Percentiles rank a stretch among this genome's conserved stretches.
Evolutionary conservation across 148 eudicot genomes (phyloP).

Genomic region (Limonium bicolor): DNA sequence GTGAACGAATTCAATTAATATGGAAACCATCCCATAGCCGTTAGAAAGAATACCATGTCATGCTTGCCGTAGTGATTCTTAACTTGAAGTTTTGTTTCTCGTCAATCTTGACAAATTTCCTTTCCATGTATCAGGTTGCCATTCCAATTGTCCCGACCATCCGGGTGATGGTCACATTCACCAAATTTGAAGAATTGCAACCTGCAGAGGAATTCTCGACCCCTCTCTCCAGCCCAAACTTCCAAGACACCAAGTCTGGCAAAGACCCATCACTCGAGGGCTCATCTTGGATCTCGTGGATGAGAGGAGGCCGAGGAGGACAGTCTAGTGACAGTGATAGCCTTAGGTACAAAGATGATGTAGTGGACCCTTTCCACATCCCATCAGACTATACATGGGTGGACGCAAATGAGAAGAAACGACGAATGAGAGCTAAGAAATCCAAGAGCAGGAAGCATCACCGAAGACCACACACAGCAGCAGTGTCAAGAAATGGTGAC

Average conservation of each 20-base stretch:
- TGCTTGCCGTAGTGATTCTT: background rate
- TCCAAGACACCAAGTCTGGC: conserved; percentile 12
- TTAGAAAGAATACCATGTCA: background rate
- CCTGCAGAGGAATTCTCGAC: conserved; percentile 72
- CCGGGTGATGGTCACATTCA: conserved; percentile 70
- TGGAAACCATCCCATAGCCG: background rate
- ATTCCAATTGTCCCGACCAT: conserved; percentile 86
- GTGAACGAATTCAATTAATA: no score
- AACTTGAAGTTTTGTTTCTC: background rate
- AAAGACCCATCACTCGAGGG: conserved; percentile 10
- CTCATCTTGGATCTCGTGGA: conserved; percentile 73
- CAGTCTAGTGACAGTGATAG: conserved; percentile 27
- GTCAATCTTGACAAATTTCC: background rate
- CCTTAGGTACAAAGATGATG: conserved; percentile 28
- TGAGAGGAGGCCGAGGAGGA: conserved; percentile 29
- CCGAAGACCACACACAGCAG: background rate
- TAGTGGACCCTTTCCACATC: conserved; percentile 56
- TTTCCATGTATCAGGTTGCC: conserved; percentile 41
- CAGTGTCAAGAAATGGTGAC: conserved; percentile 1
- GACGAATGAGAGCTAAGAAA: conserved; percentile 50
- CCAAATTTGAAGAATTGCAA: conserved; percentile 78
- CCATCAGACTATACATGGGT: conserved; percentile 69
- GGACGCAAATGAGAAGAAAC: conserved; percentile 63
- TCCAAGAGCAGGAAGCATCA: conserved; percentile 13
- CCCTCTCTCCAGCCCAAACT: conserved; percentile 73